phyloP scores from a whole-genome alignment of 352 stramenopile genomes.

The Phytophthora quininea region DNA sequence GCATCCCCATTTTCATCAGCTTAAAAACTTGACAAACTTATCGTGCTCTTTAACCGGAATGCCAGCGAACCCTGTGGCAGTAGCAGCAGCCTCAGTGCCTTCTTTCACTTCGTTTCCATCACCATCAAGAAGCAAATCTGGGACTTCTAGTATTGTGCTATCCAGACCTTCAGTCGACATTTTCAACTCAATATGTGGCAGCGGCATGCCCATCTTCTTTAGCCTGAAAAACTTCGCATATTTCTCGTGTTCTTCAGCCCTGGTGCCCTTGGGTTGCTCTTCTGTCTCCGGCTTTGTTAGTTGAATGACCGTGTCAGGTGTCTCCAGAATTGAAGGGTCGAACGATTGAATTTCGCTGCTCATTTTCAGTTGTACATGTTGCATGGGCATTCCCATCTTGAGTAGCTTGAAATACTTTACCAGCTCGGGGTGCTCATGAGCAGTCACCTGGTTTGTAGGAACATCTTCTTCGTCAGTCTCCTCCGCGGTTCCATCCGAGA shows the following conservation, averaged over 20 bases:
- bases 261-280: conserved; percentile 48
- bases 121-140: conserved; percentile 66
- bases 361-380: conserved; percentile 78
- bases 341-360: conserved; percentile 60
- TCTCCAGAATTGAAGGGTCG: conserved; percentile 68
- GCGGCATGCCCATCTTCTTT: conserved; percentile 94
- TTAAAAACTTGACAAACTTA: conserved; percentile 96
- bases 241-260: conserved; percentile 70
- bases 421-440: conserved; percentile 70
- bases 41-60: conserved; percentile 86
- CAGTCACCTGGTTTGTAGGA: conserved; percentile 34
- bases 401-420: conserved; percentile 85
- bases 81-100: not conserved
- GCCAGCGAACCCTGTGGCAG: conserved; percentile 33
- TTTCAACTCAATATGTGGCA: conserved; percentile 92
- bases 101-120: conserved; percentile 66
- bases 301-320: conserved; percentile 86
- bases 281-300: conserved; percentile 72
- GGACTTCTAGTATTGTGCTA: conserved; percentile 79
- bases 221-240: conserved; percentile 96
- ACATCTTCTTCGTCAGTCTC: conserved; percentile 71
- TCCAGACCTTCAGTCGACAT: conserved; percentile 94
- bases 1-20: conserved; percentile 91
- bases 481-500: conserved; percentile 64
- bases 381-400: conserved; percentile 77